Conservation (phyloP, 352 stramenopile species). For the Phytopythium helicoides region DNA sequence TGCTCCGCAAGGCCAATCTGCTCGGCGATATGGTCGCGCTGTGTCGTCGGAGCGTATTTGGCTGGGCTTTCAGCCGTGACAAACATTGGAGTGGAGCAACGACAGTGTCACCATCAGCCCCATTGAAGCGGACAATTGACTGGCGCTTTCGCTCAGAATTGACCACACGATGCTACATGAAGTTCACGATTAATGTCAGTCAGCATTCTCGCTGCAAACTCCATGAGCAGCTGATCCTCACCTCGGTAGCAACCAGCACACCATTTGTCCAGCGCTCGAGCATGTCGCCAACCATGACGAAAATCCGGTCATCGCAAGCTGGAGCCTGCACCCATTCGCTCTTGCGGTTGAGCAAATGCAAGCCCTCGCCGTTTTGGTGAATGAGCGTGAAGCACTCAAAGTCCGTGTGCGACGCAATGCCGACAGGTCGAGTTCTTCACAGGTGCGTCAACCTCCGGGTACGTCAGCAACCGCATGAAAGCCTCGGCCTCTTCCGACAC, state of each 20-base stretch:
- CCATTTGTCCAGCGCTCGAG: constrained; percentile 84
- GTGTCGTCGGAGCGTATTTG: constrained; percentile 63
- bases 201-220: neutral
- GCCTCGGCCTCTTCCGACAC: constrained; percentile 63
- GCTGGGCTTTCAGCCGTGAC: constrained; percentile 42
- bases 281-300: constrained; percentile 81
- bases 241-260: constrained; percentile 63
- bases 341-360: constrained; percentile 63
- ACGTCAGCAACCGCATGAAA: constrained; percentile 79
- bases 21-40: constrained; percentile 57
- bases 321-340: constrained; percentile 71
- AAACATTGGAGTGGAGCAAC: constrained; percentile 64
- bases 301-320: constrained; percentile 67
- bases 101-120: constrained; percentile 64
- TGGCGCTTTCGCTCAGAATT: constrained; percentile 74
- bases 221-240: constrained; percentile 12
- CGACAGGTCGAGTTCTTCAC: constrained; percentile 66
- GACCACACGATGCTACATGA: constrained; percentile 76
- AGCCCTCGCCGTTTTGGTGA: constrained; percentile 71
- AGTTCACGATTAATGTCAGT: neutral
- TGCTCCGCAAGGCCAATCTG: constrained; percentile 53
- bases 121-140: constrained; percentile 85
- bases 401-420: constrained; percentile 81
- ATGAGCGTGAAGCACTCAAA: constrained; percentile 88
- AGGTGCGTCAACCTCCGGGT: constrained; percentile 42